A percentile compares a stretch with the other conserved stretches of the same genome.
Conservation (phyloP, 2,329 filamentous ascomycete genomes). For the Verruconis gallopava region DNA sequence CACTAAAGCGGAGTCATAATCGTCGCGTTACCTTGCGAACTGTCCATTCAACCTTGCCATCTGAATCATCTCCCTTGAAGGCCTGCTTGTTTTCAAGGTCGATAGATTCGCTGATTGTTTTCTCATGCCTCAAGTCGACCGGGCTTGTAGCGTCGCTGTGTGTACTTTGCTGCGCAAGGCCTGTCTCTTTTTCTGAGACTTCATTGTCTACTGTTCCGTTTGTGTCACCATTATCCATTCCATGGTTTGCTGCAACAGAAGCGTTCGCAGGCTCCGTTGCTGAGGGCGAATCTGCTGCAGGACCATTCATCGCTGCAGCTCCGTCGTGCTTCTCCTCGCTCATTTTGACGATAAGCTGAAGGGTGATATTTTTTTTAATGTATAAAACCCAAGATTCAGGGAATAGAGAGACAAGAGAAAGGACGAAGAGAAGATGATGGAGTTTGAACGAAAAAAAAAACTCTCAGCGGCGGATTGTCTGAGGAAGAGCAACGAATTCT, state of each 20-base stretch:
- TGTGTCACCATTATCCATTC: too few species aligned
- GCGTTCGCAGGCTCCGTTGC: too few species aligned
- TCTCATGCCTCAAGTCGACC: conserved; percentile 15
- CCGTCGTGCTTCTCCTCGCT: background rate
- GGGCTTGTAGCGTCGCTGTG: background rate
- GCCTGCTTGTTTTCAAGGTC: conserved; percentile 24
- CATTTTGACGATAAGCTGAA: background rate
- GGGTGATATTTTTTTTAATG: too few species aligned
- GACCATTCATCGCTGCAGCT: too few species aligned
- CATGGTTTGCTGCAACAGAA: too few species aligned
- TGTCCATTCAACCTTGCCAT: conserved; percentile 26
- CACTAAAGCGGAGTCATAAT: too few species aligned
- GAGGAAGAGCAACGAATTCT: too few species aligned
- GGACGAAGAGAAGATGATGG: background rate
- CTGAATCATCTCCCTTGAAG: conserved; percentile 27
- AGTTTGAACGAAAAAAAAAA: background rate
- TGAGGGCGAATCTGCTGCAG: too few species aligned
- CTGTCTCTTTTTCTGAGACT: background rate
- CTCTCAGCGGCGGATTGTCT: too few species aligned
- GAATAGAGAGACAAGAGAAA: background rate
- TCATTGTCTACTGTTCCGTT: too few species aligned
- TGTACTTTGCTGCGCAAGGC: background rate
- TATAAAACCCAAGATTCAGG: too few species aligned
- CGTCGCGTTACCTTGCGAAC: conserved; percentile 13
- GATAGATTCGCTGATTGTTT: conserved; percentile 18